Conservation (phyloP, 768 basidiomycete species). For the Cystobasidium tubakii region DNA sequence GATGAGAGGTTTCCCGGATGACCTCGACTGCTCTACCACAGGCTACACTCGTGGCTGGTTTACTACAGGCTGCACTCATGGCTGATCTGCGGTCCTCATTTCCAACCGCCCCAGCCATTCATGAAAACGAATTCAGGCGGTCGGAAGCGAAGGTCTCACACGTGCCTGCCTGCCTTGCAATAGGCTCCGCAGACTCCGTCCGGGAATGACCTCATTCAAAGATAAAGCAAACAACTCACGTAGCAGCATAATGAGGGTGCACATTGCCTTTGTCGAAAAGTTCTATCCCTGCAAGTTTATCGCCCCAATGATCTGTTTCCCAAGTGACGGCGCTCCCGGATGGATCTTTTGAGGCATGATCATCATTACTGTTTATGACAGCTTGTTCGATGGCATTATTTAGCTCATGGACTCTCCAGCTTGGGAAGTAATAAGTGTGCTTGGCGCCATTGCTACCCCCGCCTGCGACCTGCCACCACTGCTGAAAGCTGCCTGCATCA, state of each 20-base stretch:
- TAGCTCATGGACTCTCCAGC: slow-evolving; percentile 18
- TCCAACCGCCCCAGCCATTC: too few relatives aligned
- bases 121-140: too few relatives aligned
- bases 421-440: slow-evolving; percentile 30
- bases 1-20: too few relatives aligned
- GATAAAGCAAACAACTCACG: not conserved
- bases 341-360: not conserved
- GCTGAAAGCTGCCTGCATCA: slow-evolving; percentile 22
- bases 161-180: too few relatives aligned
- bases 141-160: too few relatives aligned
- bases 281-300: slow-evolving; percentile 18
- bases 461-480: slow-evolving; percentile 16
- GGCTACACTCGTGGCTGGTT: too few relatives aligned
- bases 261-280: slow-evolving; percentile 22
- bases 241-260: slow-evolving; percentile 17
- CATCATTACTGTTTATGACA: not conserved
- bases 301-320: slow-evolving; percentile 18
- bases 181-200: too few relatives aligned
- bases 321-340: not conserved
- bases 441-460: not conserved
- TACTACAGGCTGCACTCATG: too few relatives aligned
- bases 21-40: too few relatives aligned
- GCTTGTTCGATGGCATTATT: slow-evolving; percentile 19
- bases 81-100: too few relatives aligned
- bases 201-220: too few relatives aligned